Conservation (phyloP, 2,329 filamentous ascomycete genomes). For the Pyrenochaeta sp. region DNA sequence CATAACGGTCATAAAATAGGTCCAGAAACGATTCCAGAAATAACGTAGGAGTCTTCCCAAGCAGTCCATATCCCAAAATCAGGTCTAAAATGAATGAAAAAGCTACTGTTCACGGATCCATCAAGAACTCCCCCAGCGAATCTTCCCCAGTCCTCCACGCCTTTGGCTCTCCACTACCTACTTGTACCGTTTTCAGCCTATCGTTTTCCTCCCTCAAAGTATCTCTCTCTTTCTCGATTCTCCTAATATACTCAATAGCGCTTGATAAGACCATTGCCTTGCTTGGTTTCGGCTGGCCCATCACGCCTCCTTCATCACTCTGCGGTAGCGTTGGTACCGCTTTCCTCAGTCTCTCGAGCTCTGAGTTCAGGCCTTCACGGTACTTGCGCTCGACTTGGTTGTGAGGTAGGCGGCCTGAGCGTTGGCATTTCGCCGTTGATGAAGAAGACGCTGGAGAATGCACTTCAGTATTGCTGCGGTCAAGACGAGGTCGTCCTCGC, state of each 20-base stretch:
- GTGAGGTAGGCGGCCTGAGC: conserved; percentile 41
- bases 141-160: background rate
- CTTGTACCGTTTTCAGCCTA: conserved; percentile 22
- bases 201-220: conserved; percentile 37
- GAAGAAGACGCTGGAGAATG: conserved; percentile 25
- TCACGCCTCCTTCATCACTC: conserved; percentile 31
- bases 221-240: conserved; percentile 41
- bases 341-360: conserved; percentile 38
- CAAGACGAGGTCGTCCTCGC: conserved; percentile 43
- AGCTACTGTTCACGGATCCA: background rate
- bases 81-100: background rate
- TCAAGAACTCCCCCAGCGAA: background rate
- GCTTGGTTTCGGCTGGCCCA: conserved; percentile 43
- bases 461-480: conserved; percentile 27
- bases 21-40: background rate
- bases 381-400: conserved; percentile 46
- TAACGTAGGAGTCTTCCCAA: background rate
- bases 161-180: background rate
- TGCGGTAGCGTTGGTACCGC: conserved; percentile 44
- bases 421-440: conserved; percentile 23
- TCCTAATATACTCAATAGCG: conserved; percentile 46
- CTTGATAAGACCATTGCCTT: conserved; percentile 44
- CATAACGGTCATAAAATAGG: background rate
- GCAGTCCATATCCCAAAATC: background rate
- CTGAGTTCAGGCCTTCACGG: conserved; percentile 40